Percentiles rank a stretch among this genome's conserved stretches.
Conservation (phyloP, 345 rosid species). For the Salix arbutifolia region DNA sequence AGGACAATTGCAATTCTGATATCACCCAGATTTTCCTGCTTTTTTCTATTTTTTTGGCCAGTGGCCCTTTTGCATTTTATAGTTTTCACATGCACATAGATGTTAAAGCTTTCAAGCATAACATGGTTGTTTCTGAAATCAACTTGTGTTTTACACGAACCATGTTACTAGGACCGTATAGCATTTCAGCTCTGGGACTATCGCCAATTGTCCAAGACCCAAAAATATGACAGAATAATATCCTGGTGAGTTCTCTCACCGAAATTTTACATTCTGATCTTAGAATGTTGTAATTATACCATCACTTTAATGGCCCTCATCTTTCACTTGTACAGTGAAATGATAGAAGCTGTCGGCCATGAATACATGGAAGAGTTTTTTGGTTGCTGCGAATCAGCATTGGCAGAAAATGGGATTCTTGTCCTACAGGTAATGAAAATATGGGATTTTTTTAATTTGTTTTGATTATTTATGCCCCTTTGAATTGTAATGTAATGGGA, state of each 20-base stretch:
- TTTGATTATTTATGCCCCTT: neutral
- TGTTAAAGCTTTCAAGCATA: neutral
- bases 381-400: constrained; percentile 60
- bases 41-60: too few species aligned
- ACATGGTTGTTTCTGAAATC: neutral
- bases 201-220: constrained; percentile 51
- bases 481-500: neutral
- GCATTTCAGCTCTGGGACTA: constrained; percentile 69
- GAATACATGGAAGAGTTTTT: constrained; percentile 87
- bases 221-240: constrained; percentile 73
- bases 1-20: neutral
- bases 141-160: neutral
- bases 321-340: constrained; percentile 52
- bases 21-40: neutral
- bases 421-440: constrained; percentile 64
- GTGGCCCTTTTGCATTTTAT: neutral
- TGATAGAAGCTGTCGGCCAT: constrained; percentile 91
- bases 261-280: neutral
- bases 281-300: neutral
- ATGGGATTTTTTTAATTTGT: neutral
- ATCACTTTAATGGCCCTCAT: neutral
- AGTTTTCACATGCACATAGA: neutral
- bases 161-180: constrained; percentile 47
- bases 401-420: constrained; percentile 69
- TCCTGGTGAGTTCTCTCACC: constrained; percentile 52